phyloP scores from a whole-genome alignment of 768 basidiomycete genomes.

The Astraeus odoratus region DNA sequence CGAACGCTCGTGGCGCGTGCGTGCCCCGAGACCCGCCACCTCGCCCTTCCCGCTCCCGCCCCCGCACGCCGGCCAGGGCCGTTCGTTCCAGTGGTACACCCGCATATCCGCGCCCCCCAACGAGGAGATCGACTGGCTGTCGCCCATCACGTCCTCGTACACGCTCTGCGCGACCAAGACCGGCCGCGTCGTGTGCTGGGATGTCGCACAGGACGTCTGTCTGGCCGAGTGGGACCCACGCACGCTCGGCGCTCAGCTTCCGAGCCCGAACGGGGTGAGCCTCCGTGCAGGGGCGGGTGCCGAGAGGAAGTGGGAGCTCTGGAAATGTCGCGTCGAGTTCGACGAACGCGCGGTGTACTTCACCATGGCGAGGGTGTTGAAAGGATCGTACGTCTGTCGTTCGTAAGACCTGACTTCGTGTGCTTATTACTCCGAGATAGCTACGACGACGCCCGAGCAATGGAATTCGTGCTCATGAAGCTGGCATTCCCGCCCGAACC shows the following conservation, averaged over 20 bases:
- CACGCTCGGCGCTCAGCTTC: slow-evolving; percentile 11
- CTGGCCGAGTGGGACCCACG: slow-evolving; percentile 64
- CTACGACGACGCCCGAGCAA: slow-evolving; percentile 54
- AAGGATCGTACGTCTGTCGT: slow-evolving; percentile 36
- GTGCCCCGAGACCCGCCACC: slow-evolving; percentile 47
- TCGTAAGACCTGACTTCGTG: background rate
- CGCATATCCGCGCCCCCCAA: slow-evolving; percentile 58
- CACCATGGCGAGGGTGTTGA: slow-evolving; percentile 62
- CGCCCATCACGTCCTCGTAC: slow-evolving; percentile 69
- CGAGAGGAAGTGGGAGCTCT: slow-evolving; percentile 55
- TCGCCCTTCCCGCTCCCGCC: slow-evolving; percentile 14
- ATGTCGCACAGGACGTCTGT: slow-evolving; percentile 52
- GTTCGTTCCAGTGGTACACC: slow-evolving; percentile 51
- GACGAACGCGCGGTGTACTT: slow-evolving; percentile 66
- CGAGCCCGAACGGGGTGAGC: too few relatives aligned
- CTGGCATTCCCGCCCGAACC: slow-evolving; percentile 50
- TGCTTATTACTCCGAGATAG: slow-evolving; percentile 25
- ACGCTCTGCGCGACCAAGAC: slow-evolving; percentile 73
- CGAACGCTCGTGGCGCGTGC: slow-evolving; percentile 54
- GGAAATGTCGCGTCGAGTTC: slow-evolving; percentile 76
- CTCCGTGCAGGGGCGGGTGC: slow-evolving; percentile 3
- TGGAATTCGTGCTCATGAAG: slow-evolving; percentile 69
- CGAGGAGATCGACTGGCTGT: slow-evolving; percentile 72
- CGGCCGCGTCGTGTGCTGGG: slow-evolving; percentile 74
- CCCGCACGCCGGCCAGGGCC: background rate